Conservation (phyloP, 768 basidiomycete genomes). For the Multifurca ochricompacta region DNA sequence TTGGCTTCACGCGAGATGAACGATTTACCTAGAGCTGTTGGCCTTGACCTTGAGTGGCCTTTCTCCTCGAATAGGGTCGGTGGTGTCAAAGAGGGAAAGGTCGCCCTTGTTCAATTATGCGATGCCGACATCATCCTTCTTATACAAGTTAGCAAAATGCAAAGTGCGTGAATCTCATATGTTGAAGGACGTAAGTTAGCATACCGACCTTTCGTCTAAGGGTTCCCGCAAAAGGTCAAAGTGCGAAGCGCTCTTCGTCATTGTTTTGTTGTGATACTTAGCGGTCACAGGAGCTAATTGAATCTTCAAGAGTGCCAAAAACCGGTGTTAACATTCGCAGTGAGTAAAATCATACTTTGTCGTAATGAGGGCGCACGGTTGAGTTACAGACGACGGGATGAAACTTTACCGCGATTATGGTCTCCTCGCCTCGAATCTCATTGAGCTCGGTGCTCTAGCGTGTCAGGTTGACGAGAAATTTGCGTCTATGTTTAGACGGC, state of each 20-base stretch:
- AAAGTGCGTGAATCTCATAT: constrained; percentile 27
- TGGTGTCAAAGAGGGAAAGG: constrained; percentile 26
- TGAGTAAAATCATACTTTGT: constrained; percentile 23
- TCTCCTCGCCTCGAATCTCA: constrained; percentile 34
- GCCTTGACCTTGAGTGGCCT: constrained; percentile 47
- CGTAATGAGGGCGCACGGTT: background rate
- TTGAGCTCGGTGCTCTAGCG: constrained; percentile 41
- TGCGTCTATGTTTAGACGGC: constrained; percentile 28
- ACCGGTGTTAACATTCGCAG: constrained; percentile 43
- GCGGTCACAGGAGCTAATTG: constrained; percentile 36
- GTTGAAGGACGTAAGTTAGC: background rate
- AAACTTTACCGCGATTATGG: constrained; percentile 43
- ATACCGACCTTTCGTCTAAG: constrained; percentile 23
- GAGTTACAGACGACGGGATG: constrained; percentile 36
- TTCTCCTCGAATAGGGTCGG: constrained; percentile 28
- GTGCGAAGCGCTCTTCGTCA: constrained; percentile 22
- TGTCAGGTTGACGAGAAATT: constrained; percentile 33
- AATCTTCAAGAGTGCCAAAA: constrained; percentile 34
- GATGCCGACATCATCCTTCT: constrained; percentile 38
- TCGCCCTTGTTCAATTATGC: constrained; percentile 41
- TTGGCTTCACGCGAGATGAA: background rate
- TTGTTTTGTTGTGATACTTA: background rate
- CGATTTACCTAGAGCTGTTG: constrained; percentile 33
- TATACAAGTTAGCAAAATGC: constrained; percentile 43
- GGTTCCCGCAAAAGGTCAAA: constrained; percentile 37